Evolutionary conservation across 441 rosid genomes (phyloP), one percentile per base, ranked within the genome.

Genomic region (Populus tomentosa): DNA sequence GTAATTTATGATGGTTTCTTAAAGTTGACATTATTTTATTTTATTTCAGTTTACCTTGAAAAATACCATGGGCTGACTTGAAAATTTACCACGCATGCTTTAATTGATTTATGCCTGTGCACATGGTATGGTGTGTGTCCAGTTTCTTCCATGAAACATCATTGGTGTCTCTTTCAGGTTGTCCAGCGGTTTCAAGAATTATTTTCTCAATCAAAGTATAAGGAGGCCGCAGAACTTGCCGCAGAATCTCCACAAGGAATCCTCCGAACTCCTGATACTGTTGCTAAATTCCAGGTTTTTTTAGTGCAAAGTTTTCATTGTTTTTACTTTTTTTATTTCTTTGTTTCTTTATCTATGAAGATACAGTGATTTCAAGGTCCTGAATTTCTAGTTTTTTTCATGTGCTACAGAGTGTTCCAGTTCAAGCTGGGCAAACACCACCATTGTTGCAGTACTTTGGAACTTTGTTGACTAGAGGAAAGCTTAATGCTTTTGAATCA

Each of bases 171-270:
- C 21, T 53, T 71, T 46, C 86, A 92, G 98, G 98, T 94, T 82
- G 98, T 94, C 77, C 98, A 94, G 84, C 89, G 94, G 76, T 94
- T 94, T 83, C 98, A 94, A 84, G 98, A 94, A 78, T 81, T 92
- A 71, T 94, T 94, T 90, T 89, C 98, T 73, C 98, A 94, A 79
- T 89, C 97, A 69, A 94, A 94, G 88, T 94, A 94, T 80, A 94
- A 94, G 84, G 97, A 92, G 87, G 98, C 98, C 61, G 98, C 98
- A 36, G 97, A 94, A 87, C 95, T 94, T 81, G 98, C 98, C 74
- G 98, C 98, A 70, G 98, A 94, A 77, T 92, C 98, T 81, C 98
- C 98, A 13, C 98, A 94, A 82, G 98, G 97, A 63, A 85, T 94
- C 79, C 90, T 94, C 56, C 91, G 98, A 26, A 92, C 98, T 38